Percentiles rank a stretch among this genome's conserved stretches.
These are phyloP conservation scores for Taphrina confusa DNA, from an alignment of 1,139 yeast species.

Conservation along the genomic window DNA sequence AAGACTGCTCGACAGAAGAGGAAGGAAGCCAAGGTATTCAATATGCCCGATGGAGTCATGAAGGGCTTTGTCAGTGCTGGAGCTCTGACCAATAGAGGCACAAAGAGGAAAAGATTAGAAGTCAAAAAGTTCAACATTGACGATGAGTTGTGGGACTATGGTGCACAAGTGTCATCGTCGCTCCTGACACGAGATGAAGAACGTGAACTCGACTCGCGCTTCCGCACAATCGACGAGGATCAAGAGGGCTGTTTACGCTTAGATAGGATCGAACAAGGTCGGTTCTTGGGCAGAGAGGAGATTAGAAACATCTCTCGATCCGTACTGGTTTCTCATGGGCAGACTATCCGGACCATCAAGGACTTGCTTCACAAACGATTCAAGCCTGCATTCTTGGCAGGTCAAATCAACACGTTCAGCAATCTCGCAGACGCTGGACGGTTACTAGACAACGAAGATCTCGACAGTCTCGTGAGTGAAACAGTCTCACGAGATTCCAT, in stretches of 20 bases:
- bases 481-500: too few relatives aligned
- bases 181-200: slow-evolving; percentile 29
- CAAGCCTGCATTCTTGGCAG: neutral
- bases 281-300: neutral
- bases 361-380: slow-evolving; percentile 5
- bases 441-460: neutral
- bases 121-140: neutral
- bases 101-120: slow-evolving; percentile 23
- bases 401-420: neutral
- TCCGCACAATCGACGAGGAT: slow-evolving; percentile 9
- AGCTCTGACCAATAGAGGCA: slow-evolving; percentile 12
- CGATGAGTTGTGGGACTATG: neutral
- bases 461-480: slow-evolving; percentile 9
- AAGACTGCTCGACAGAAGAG: slow-evolving; percentile 21
- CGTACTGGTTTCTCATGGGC: neutral
- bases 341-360: neutral
- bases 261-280: neutral
- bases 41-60: slow-evolving; percentile 77
- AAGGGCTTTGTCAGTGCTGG: slow-evolving; percentile 66
- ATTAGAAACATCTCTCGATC: neutral
- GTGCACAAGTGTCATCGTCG: neutral
- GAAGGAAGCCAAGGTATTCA: slow-evolving; percentile 53
- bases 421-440: neutral
- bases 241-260: slow-evolving; percentile 16
- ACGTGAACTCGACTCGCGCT: slow-evolving; percentile 21